Conservation (phyloP, 768 basidiomycete genomes). For the Suillus placidus region DNA sequence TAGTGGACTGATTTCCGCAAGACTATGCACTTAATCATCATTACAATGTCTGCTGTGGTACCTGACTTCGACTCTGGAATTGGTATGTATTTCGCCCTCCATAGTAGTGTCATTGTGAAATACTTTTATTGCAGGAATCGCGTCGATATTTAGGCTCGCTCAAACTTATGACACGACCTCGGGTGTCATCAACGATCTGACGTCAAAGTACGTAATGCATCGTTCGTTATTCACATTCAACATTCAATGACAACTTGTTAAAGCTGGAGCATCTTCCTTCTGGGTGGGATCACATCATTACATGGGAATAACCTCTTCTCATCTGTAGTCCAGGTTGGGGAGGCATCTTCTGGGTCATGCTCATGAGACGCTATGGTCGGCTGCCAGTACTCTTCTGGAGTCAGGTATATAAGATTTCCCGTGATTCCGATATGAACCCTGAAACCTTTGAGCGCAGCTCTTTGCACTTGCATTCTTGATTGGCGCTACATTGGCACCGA, state of each 20-base stretch:
- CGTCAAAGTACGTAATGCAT: slow-evolving; percentile 38
- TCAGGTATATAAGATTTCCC: slow-evolving; percentile 16
- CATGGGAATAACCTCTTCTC: background rate
- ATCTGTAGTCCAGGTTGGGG: slow-evolving; percentile 28
- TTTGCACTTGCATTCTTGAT: slow-evolving; percentile 49
- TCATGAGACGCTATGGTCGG: slow-evolving; percentile 35
- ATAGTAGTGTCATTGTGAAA: background rate
- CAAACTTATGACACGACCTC: slow-evolving; percentile 47
- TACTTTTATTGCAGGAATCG: slow-evolving; percentile 43
- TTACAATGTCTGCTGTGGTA: slow-evolving; percentile 54
- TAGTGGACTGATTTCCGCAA: slow-evolving; percentile 52
- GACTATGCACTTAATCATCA: slow-evolving; percentile 47
- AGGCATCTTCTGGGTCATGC: slow-evolving; percentile 32
- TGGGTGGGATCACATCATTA: slow-evolving; percentile 34
- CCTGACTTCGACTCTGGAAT: slow-evolving; percentile 59
- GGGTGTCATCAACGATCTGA: slow-evolving; percentile 52
- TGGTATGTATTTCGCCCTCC: slow-evolving; percentile 33
- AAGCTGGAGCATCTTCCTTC: slow-evolving; percentile 52
- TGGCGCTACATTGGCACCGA: slow-evolving; percentile 56
- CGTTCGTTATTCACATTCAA: background rate
- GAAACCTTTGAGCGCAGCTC: slow-evolving; percentile 26
- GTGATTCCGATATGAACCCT: background rate
- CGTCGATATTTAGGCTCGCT: slow-evolving; percentile 51
- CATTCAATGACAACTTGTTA: slow-evolving; percentile 8
- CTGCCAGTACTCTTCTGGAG: slow-evolving; percentile 35